Evolutionary conservation across 495 filamentous ascomycete genomes (phyloP), one percentile per base, ranked within the genome.

Genomic region (Astrothelium subdiscretum): DNA sequence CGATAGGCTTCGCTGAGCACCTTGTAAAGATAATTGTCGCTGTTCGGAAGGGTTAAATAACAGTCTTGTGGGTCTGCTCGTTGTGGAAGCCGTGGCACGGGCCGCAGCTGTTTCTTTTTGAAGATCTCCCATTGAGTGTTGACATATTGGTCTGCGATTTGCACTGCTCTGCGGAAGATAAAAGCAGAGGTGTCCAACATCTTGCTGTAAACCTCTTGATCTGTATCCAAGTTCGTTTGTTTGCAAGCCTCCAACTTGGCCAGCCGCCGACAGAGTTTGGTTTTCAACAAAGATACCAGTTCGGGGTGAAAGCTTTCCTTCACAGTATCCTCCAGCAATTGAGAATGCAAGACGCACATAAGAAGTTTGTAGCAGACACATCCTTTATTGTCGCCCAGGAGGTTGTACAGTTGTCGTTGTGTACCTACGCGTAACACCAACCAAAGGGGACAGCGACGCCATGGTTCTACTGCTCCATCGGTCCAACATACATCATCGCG

Each of bases 251-350:
- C 80, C 5, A 87, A 44, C 68, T 88, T 87, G 5, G 77, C 80
- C 48, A 87, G 71, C 15, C 85, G 83, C 31, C 84, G 79, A 62
- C 80, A 81, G 10, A 88, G 73, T 63, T 87, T 87, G 15, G 76
- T 60, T 42, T 72, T 80, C 0, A 84, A 72, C 22, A 76, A 75
- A 20, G 71, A 65, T 1, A 67, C 52, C 31, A 67, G 40, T 13
- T 79, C 76, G 6, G 68, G 67, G 20, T 52, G 51, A 0, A 80
- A 27, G 0, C 63, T 59, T 3, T 63, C n/a, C 24, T 26, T 3
- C 2, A 68, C 48, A 31, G 60, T 72, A 4, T 79, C 76, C 2
- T 70, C 66, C 3, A 85, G 65, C 18, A 86, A 63, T 0, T 73
- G 62, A 2, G 76, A 65, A 4, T 85, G 62, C 20, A 81, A 18